Evolutionary conservation across 805 yeast species (phyloP), one percentile per base, ranked within the genome.

Genomic region (Suhomyces emberorum): DNA sequence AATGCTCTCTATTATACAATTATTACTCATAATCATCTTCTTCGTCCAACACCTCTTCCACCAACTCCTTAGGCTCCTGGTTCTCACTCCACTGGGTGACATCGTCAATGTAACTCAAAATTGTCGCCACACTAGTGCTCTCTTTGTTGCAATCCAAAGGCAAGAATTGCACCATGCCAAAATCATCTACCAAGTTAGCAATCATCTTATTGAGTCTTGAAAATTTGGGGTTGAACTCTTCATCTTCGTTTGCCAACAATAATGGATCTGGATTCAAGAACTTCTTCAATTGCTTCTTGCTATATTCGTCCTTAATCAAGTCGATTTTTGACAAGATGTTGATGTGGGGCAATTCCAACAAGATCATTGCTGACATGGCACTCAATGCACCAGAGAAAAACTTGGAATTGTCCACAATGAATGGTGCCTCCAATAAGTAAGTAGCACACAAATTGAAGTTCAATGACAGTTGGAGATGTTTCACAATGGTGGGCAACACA

Each of bases 301-400:
- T 79, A 28, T 78, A 80, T 22, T 83, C 84, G 51, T 85, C 87
- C 51, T 85, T 85, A 31, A 93, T 76, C 54, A 91, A 71, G 56
- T 93, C 99, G 35, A 86, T 63, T 55, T 93, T 93, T 38, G 95
- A 83, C 31, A 93, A 68, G 14, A 93, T 78, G 55, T 93, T 93
- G 39, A 93, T 81, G 57, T 93, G 99, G 11, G 99, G 99, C 28
- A 91, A 72, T 59, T 93, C 99, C 34, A 93, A 70, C 41, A 93
- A 69, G 19, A 93, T 87, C 99, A 93, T 93, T 1, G 98, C 96
- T 15, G 95, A 83, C 99, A 93, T 93, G 15, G 99, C 99, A 56
- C 89, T 79, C 41, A 93, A 69, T 0, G 96, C 95, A 3, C 98
- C 99, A 37, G 95, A 83, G 59, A 93, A 93, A 61, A 88, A 93